Evolutionary conservation across 352 stramenopile species (phyloP), one percentile per base, ranked within the genome.

Genomic region (Globisporangium rhizosaccharum): DNA sequence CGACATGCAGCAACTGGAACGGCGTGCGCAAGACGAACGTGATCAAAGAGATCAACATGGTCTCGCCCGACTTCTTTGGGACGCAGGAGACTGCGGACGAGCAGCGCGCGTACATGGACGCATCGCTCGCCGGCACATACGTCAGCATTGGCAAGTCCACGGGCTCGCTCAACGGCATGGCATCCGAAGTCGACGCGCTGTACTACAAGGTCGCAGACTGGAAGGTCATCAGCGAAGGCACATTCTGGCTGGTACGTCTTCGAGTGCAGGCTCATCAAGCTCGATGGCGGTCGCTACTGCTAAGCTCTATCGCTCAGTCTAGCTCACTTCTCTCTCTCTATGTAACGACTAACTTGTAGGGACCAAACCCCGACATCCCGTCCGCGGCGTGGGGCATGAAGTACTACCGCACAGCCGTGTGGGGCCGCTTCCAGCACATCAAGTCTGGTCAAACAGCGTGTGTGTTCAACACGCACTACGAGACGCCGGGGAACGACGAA

Each of bases 391-490:
- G 83, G 83, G 62, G 66, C 2, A 90, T 93, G 79, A 45, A 55
- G 30, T 90, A 91, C 63, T 89, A 88, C 61, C 81, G 83, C 15
- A 88, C 79, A 23, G 80, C 67, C 46, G 75, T 86, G 18, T 89
- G 73, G 67, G 83, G 73, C 4, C 83, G 83, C 49, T 93, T 93
- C 68, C 53, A 90, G 58, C 79, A 91, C 63, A 76, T 76, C 51
- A 57, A 56, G n/a, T 83, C 72, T 1, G 77, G 79, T 17, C 62
- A 78, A 15, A 88, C 76, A 0, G 79, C 87, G 1, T 93, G 83
- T 36, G 63, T 93, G 17, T 55, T 91, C 33, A 93, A 93, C 66
- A 91, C 83, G 49, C 83, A 91, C 72, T 93, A 87, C 62, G 83
- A 93, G 67, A 93, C 79, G 2, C 81, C 78, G 18, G 83, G 83